A percentile compares a stretch with the other conserved stretches of the same genome.
These are phyloP conservation scores for Tuctoria greenei DNA, from an alignment of 176 grass and related monocot genomes.

Conservation along the genomic window DNA sequence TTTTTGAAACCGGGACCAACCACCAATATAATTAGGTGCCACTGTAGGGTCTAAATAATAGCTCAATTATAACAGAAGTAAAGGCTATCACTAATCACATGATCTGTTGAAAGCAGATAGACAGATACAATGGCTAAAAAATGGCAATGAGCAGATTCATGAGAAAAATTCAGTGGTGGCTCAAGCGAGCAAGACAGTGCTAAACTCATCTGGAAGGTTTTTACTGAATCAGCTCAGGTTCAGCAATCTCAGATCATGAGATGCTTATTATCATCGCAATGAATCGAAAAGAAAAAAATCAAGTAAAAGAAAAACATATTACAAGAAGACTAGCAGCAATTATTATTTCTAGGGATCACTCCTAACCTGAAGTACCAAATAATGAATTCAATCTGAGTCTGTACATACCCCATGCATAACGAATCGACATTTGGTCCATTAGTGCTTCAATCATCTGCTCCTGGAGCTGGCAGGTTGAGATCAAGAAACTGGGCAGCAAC, in stretches of 20 bases:
- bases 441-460: constrained; percentile 39
- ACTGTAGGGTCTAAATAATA: constrained; percentile 14
- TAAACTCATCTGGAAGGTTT: background rate
- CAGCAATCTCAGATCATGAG: background rate
- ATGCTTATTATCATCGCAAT: constrained; percentile 35
- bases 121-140: background rate
- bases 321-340: background rate
- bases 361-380: constrained; percentile 23
- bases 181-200: constrained; percentile 18
- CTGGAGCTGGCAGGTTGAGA: constrained; percentile 68
- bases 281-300: background rate
- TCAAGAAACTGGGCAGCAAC: constrained; percentile 36
- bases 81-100: background rate
- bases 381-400: constrained; percentile 21
- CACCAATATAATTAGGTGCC: constrained; percentile 21
- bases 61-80: background rate
- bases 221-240: constrained; percentile 3
- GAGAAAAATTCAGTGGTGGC: background rate
- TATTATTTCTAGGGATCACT: constrained; percentile 12
- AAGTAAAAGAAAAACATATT: constrained; percentile 3
- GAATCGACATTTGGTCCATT: background rate
- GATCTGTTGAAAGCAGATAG: background rate
- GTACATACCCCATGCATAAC: constrained; percentile 8
- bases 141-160: background rate
- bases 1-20: too few species aligned